phyloP scores from a whole-genome alignment of 1,284 basidiomycete genomes.

The Heliocybe sulcata region DNA sequence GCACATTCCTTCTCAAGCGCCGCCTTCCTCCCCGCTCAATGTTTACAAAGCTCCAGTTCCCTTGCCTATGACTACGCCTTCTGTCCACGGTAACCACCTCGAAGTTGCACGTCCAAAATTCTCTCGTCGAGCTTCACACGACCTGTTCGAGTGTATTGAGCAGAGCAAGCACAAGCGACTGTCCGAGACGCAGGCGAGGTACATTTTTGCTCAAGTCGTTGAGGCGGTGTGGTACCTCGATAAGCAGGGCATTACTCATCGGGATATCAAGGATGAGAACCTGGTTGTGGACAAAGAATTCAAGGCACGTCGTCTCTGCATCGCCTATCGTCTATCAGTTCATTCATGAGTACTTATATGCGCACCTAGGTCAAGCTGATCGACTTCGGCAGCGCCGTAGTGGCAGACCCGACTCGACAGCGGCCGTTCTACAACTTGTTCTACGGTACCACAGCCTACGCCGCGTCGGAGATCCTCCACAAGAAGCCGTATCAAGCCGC shows the following conservation, averaged over 20 bases:
- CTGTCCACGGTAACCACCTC: not conserved
- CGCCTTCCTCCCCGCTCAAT: not conserved
- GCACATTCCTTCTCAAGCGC: not conserved
- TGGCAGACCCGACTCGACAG: conserved; percentile 59
- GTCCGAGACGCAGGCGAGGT: conserved; percentile 71
- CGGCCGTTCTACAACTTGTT: conserved; percentile 70
- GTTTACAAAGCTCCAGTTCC: not conserved
- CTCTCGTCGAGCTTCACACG: conserved; percentile 74
- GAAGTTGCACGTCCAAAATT: conserved; percentile 37
- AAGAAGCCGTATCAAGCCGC: conserved; percentile 71
- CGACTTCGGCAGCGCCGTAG: conserved; percentile 87
- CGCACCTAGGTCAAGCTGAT: conserved; percentile 76
- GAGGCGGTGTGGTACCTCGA: conserved; percentile 80
- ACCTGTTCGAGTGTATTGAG: conserved; percentile 92
- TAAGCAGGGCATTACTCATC: conserved; percentile 73
- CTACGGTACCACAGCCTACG: conserved; percentile 78
- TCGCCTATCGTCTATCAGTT: conserved; percentile 6
- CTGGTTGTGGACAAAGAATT: conserved; percentile 74
- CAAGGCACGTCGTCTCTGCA: conserved; percentile 36
- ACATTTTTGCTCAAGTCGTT: conserved; percentile 84
- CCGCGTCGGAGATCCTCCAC: conserved; percentile 74
- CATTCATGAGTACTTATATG: not conserved
- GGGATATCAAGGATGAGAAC: conserved; percentile 95
- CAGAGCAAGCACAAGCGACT: conserved; percentile 74
- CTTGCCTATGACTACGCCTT: not conserved